Percentiles rank a stretch among this genome's conserved stretches.
These are phyloP conservation scores for Neonectria sp. DNA, from an alignment of 2,329 filamentous ascomycete genomes.

Conservation along the genomic window DNA sequence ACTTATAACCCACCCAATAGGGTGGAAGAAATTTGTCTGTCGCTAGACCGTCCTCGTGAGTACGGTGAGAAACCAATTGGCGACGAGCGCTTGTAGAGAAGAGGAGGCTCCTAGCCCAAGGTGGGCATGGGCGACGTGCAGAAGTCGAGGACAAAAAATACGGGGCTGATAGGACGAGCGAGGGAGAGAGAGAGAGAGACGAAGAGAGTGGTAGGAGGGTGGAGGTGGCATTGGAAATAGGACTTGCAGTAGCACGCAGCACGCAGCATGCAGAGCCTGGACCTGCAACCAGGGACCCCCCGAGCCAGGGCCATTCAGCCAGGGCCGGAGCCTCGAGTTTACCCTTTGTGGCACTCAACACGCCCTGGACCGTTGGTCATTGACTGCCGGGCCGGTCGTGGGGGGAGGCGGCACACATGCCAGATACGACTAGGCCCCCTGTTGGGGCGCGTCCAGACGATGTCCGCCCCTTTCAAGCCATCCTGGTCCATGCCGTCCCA, in stretches of 20 bases:
- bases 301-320: background rate
- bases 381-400: slow-evolving; percentile 27
- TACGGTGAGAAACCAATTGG: slow-evolving; percentile 40
- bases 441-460: slow-evolving; percentile 13
- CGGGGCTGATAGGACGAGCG: slow-evolving; percentile 3
- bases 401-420: slow-evolving; percentile 10
- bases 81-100: slow-evolving; percentile 44
- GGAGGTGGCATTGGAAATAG: background rate
- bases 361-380: slow-evolving; percentile 4
- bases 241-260: slow-evolving; percentile 17
- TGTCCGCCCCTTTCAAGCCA: background rate
- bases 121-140: slow-evolving; percentile 6
- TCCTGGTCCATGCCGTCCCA: background rate
- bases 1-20: slow-evolving; percentile 41
- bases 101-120: slow-evolving; percentile 20
- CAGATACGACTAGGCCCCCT: slow-evolving; percentile 12
- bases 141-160: background rate
- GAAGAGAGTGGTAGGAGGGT: background rate
- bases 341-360: slow-evolving; percentile 6
- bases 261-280: background rate
- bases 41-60: slow-evolving; percentile 33
- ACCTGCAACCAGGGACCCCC: background rate
- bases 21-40: slow-evolving; percentile 19
- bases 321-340: background rate
- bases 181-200: background rate